Evolutionary conservation across 495 filamentous ascomycete species (phyloP).

Genomic region (Trichocladium antarcticum): DNA sequence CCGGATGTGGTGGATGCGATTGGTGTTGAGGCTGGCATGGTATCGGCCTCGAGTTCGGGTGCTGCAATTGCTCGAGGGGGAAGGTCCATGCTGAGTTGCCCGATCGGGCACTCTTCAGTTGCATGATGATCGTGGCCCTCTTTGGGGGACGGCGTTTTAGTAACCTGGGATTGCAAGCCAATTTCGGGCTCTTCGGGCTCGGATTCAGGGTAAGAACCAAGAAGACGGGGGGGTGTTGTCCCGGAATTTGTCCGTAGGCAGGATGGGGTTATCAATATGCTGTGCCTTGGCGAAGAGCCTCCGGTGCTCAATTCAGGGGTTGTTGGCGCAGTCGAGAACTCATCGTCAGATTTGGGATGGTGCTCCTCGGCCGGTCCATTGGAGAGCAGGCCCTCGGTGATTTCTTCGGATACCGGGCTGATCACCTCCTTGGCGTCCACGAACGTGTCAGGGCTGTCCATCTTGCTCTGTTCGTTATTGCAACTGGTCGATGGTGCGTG

Average conservation of each 20-base stretch:
- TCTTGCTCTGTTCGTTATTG: conserved; percentile 1
- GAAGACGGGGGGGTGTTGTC: conserved; percentile 9
- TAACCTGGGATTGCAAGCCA: neutral
- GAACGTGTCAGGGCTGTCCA: conserved; percentile 20
- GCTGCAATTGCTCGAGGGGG: neutral
- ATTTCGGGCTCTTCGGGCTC: conserved; percentile 17
- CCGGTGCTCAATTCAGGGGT: conserved; percentile 31
- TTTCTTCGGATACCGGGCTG: conserved; percentile 7
- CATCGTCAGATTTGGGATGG: conserved; percentile 15
- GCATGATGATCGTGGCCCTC: neutral
- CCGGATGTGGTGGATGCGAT: neutral
- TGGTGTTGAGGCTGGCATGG: neutral
- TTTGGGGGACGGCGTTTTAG: neutral
- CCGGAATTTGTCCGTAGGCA: conserved; percentile 11
- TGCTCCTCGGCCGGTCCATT: neutral
- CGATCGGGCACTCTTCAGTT: neutral
- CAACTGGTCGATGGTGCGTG: neutral
- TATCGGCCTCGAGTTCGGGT: neutral
- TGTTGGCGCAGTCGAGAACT: conserved; percentile 28
- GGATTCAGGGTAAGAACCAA: conserved; percentile 4
- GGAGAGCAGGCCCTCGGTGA: conserved; percentile 2
- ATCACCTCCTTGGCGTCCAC: conserved; percentile 15
- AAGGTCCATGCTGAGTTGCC: neutral
- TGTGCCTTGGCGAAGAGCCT: conserved; percentile 28
- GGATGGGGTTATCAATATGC: conserved; percentile 23